Evolutionary conservation across 176 grass and related monocot species (phyloP).

Genomic region (Juncus inflexus): DNA sequence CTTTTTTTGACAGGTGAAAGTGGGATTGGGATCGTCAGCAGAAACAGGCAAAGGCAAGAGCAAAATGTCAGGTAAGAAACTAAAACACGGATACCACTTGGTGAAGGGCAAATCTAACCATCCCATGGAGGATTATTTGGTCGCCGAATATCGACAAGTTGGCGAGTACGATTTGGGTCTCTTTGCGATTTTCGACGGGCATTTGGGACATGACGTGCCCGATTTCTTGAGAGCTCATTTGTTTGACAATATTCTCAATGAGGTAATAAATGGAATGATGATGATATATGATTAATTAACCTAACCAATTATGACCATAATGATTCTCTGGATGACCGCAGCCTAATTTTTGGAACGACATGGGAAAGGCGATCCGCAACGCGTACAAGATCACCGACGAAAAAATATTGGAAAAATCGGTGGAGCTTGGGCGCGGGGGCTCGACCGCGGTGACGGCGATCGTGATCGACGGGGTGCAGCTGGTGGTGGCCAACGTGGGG

Average conservation of each 20-base stretch:
- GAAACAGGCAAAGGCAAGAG: slow-evolving; percentile 89
- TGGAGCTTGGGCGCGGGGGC: slow-evolving; percentile 82
- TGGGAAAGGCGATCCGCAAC: slow-evolving; percentile 60
- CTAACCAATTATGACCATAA: slow-evolving; percentile 7
- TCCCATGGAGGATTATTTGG: slow-evolving; percentile 88
- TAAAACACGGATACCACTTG: slow-evolving; percentile 82
- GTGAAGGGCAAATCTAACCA: slow-evolving; percentile 89
- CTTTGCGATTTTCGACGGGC: slow-evolving; percentile 92
- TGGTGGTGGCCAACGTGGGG: slow-evolving; percentile 89
- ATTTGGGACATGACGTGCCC: slow-evolving; percentile 73
- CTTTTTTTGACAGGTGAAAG: slow-evolving; percentile 56
- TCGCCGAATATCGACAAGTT: slow-evolving; percentile 79
- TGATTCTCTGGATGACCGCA: slow-evolving; percentile 22
- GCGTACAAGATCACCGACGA: slow-evolving; percentile 74
- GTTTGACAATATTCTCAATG: slow-evolving; percentile 82
- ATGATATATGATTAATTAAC: too few species aligned
- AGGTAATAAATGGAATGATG: slow-evolving; percentile 46
- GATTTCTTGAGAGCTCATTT: slow-evolving; percentile 67
- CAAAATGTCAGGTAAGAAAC: slow-evolving; percentile 59
- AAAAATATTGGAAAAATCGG: slow-evolving; percentile 79
- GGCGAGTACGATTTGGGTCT: slow-evolving; percentile 56
- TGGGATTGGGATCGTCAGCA: slow-evolving; percentile 60
- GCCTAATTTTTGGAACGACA: slow-evolving; percentile 82
- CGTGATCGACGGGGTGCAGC: slow-evolving; percentile 60
- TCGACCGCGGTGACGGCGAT: slow-evolving; percentile 95